A percentile compares a stretch with the other conserved stretches of the same genome.
These are phyloP conservation scores for Melanomma pulvis-pyrius DNA, from an alignment of 495 filamentous ascomycete species.

Conservation along the genomic window DNA sequence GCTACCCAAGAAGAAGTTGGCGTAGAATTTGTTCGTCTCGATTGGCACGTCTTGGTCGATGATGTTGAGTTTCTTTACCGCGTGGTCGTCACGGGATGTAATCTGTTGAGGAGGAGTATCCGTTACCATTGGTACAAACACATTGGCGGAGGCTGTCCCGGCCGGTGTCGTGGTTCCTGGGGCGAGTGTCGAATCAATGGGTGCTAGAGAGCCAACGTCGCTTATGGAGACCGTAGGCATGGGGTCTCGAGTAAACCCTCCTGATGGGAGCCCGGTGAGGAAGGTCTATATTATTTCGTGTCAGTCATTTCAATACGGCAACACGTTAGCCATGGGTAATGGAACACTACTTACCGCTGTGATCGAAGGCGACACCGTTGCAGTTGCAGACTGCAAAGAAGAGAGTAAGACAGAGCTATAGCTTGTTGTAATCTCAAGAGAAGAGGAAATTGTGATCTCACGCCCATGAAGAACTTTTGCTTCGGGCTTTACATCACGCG, in stretches of 20 bases:
- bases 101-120: slow-evolving; percentile 44
- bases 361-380: slow-evolving; percentile 24
- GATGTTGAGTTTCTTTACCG: slow-evolving; percentile 40
- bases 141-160: slow-evolving; percentile 32
- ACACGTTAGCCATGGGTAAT: background rate
- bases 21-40: slow-evolving; percentile 90
- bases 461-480: slow-evolving; percentile 15
- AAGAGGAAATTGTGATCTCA: slow-evolving; percentile 19
- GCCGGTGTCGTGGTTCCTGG: slow-evolving; percentile 32
- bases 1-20: slow-evolving; percentile 79
- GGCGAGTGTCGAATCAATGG: slow-evolving; percentile 37
- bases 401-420: slow-evolving; percentile 26
- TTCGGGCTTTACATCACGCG: background rate
- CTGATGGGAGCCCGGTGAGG: slow-evolving; percentile 28
- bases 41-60: slow-evolving; percentile 57
- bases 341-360: slow-evolving; percentile 26
- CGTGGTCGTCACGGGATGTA: slow-evolving; percentile 42
- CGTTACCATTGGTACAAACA: slow-evolving; percentile 45
- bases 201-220: slow-evolving; percentile 16
- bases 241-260: slow-evolving; percentile 23
- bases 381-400: slow-evolving; percentile 30
- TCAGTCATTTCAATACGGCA: background rate
- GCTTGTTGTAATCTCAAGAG: slow-evolving; percentile 27
- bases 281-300: slow-evolving; percentile 18
- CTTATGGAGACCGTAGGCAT: slow-evolving; percentile 11